Conservation (phyloP, 768 basidiomycete genomes). For the Pleurotus ostreatus region DNA sequence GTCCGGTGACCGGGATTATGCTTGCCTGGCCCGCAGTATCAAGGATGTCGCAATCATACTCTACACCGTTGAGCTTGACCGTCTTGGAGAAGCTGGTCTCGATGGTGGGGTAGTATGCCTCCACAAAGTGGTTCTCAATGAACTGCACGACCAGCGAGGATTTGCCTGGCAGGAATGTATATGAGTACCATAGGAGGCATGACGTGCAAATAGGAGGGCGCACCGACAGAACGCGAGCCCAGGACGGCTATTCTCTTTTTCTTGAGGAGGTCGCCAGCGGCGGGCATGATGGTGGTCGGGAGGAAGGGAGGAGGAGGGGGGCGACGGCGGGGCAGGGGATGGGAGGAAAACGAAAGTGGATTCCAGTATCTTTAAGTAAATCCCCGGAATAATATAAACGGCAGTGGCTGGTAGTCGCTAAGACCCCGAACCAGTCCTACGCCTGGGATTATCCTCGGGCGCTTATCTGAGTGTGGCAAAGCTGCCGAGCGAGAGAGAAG, state of each 20-base stretch:
- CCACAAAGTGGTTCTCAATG: constrained; percentile 88
- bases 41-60: constrained; percentile 96
- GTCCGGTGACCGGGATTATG: constrained; percentile 9
- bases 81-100: constrained; percentile 85
- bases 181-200: constrained; percentile 6
- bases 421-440: not conserved
- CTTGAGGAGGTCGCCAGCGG: constrained; percentile 38
- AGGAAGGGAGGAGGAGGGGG: not conserved
- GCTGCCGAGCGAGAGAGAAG: not conserved
- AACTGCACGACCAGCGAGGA: constrained; percentile 91
- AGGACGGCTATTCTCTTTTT: constrained; percentile 88
- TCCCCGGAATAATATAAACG: constrained; percentile 7
- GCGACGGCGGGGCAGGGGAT: constrained; percentile 1
- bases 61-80: constrained; percentile 81
- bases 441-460: not conserved
- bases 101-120: constrained; percentile 94
- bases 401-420: constrained; percentile 2
- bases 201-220: constrained; percentile 11
- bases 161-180: constrained; percentile 59
- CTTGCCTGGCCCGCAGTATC: constrained; percentile 95
- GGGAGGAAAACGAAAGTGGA: constrained; percentile 9
- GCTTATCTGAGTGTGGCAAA: not conserved
- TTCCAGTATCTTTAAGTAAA: constrained; percentile 5
- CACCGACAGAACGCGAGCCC: constrained; percentile 86
- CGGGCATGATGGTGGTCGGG: constrained; percentile 4